Evolutionary conservation across 768 basidiomycete species (phyloP).

Genomic region (Porphyrellus cyaneotinctus): DNA sequence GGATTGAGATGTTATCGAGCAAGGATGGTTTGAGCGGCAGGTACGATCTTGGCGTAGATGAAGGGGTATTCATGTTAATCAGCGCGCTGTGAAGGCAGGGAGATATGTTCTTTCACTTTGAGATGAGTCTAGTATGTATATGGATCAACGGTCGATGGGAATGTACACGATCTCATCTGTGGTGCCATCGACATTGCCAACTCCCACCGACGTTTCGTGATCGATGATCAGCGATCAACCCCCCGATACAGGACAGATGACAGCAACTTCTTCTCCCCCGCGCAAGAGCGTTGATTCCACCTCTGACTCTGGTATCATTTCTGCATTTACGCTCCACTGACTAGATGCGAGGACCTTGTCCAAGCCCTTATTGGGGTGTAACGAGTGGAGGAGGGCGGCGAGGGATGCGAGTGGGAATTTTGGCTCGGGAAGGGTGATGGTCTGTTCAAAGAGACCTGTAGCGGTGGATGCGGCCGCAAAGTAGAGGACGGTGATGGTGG

Average conservation of each 20-base stretch:
- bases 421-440: conserved; percentile 40
- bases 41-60: conserved; percentile 49
- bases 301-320: conserved; percentile 68
- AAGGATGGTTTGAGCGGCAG: conserved; percentile 39
- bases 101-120: too few species aligned
- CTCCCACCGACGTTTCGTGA: too few species aligned
- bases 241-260: conserved; percentile 81
- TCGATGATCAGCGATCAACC: conserved; percentile 39
- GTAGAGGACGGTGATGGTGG: conserved; percentile 42
- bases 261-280: conserved; percentile 74
- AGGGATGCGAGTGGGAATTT: conserved; percentile 47
- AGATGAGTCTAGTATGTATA: too few species aligned
- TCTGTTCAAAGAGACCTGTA: conserved; percentile 54
- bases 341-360: conserved; percentile 53
- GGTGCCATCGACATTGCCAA: too few species aligned
- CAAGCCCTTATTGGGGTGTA: conserved; percentile 50
- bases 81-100: conserved; percentile 34
- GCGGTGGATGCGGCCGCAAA: conserved; percentile 68
- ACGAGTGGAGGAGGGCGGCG: conserved; percentile 45
- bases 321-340: conserved; percentile 77
- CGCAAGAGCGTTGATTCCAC: conserved; percentile 37
- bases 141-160: too few species aligned
- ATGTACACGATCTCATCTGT: too few species aligned
- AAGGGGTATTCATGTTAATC: conserved; percentile 47
- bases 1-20: conserved; percentile 48